A percentile compares a stretch with the other conserved stretches of the same genome.
Conservation (phyloP, 352 stramenopile genomes). For the Elongisporangium prolatum region DNA sequence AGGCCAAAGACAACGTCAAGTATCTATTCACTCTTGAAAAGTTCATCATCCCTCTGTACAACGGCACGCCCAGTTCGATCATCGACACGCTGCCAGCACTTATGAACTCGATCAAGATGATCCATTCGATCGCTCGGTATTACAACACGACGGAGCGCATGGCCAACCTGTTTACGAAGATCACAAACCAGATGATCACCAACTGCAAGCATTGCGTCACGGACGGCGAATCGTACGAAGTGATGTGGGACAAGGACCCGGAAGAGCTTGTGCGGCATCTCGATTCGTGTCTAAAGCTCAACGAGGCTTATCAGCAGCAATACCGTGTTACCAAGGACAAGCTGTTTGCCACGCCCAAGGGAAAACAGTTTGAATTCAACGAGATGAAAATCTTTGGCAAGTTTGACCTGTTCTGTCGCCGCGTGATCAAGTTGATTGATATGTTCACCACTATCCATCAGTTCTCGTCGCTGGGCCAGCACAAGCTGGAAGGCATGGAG, state of each 20-base stretch:
- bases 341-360: slow-evolving; percentile 92
- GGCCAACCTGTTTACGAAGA: slow-evolving; percentile 96
- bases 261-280: slow-evolving; percentile 94
- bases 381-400: slow-evolving; percentile 99
- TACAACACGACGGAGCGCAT: slow-evolving; percentile 99
- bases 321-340: slow-evolving; percentile 98
- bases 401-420: slow-evolving; percentile 97
- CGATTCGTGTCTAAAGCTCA: slow-evolving; percentile 96
- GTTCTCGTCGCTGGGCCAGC: slow-evolving; percentile 89
- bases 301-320: slow-evolving; percentile 98
- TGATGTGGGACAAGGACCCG: slow-evolving; percentile 94
- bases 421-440: slow-evolving; percentile 98
- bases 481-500: slow-evolving; percentile 92
- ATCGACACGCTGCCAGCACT: slow-evolving; percentile 97
- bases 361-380: slow-evolving; percentile 99
- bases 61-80: slow-evolving; percentile 94
- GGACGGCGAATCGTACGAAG: slow-evolving; percentile 74
- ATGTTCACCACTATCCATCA: slow-evolving; percentile 99
- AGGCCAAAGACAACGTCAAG: slow-evolving; percentile 99
- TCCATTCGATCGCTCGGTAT: slow-evolving; percentile 98
- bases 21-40: slow-evolving; percentile 98
- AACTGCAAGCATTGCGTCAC: slow-evolving; percentile 97
- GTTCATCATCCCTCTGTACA: slow-evolving; percentile 90
- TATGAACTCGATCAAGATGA: slow-evolving; percentile 99
- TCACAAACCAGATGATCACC: slow-evolving; percentile 98